phyloP scores from a whole-genome alignment of 805 yeast genomes.

The Monosporozyma aquatica region DNA sequence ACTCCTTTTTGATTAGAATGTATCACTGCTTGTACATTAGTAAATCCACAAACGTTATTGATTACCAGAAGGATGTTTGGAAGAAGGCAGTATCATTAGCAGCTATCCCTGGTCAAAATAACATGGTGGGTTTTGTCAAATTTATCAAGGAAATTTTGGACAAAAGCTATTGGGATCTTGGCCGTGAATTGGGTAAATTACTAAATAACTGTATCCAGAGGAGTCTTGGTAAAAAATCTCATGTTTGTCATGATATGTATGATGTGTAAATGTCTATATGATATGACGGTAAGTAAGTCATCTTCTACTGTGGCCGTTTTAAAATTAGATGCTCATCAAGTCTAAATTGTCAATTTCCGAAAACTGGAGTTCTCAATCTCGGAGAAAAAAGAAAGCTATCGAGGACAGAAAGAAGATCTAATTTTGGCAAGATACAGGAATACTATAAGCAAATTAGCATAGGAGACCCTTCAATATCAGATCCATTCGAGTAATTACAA shows the following conservation, averaged over 20 bases:
- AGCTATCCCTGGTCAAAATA: conserved; percentile 36
- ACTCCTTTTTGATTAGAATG: conserved; percentile 42
- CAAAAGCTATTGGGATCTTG: conserved; percentile 46
- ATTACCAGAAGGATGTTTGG: conserved; percentile 36
- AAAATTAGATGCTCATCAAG: too few species aligned
- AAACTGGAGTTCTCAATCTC: too few species aligned
- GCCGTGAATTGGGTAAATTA: conserved; percentile 46
- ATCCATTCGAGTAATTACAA: too few species aligned
- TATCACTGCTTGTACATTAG: conserved; percentile 30
- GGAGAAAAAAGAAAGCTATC: too few species aligned
- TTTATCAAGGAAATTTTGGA: conserved; percentile 35
- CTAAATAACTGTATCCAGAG: conserved; percentile 47
- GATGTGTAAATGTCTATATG: conserved; percentile 12
- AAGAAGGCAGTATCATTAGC: conserved; percentile 35
- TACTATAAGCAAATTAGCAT: too few species aligned
- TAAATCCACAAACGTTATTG: conserved; percentile 25
- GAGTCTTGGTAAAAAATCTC: conserved; percentile 40
- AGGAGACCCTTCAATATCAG: too few species aligned
- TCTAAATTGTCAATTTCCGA: too few species aligned
- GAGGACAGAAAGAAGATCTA: too few species aligned
- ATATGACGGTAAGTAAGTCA: neutral
- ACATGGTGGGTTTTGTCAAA: conserved; percentile 47
- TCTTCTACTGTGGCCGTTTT: too few species aligned
- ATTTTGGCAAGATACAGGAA: too few species aligned
- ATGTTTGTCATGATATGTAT: conserved; percentile 46